Percentiles rank a stretch among this genome's conserved stretches.
Evolutionary conservation across 768 basidiomycete species (phyloP).

Genomic region (Omphalotus guepiniiformis): DNA sequence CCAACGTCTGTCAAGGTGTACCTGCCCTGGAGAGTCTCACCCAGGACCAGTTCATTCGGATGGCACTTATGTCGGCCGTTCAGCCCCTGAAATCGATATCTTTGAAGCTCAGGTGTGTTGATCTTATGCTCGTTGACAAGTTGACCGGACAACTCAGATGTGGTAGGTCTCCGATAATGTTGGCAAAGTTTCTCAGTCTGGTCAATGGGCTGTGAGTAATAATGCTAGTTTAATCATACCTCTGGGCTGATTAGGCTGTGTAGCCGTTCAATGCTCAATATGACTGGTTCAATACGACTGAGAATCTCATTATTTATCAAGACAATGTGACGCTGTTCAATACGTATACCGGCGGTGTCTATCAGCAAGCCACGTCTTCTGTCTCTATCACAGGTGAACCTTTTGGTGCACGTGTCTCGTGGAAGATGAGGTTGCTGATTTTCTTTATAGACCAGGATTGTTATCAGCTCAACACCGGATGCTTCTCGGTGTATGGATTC

Average conservation of each 20-base stretch:
- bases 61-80: slow-evolving; percentile 46
- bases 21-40: slow-evolving; percentile 52
- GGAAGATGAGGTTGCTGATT: slow-evolving; percentile 7
- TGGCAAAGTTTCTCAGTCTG: slow-evolving; percentile 50
- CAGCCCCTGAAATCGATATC: slow-evolving; percentile 57
- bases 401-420: background rate
- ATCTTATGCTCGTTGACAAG: background rate
- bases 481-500: slow-evolving; percentile 78
- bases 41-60: slow-evolving; percentile 46
- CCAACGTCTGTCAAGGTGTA: slow-evolving; percentile 53
- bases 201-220: slow-evolving; percentile 50
- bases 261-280: slow-evolving; percentile 8
- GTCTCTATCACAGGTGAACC: slow-evolving; percentile 51
- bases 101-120: slow-evolving; percentile 45
- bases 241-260: background rate
- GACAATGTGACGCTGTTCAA: slow-evolving; percentile 52
- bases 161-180: background rate
- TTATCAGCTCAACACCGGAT: slow-evolving; percentile 56
- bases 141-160: no score
- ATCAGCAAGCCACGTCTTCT: slow-evolving; percentile 81
- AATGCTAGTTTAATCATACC: slow-evolving; percentile 3
- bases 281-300: background rate
- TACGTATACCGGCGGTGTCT: slow-evolving; percentile 61
- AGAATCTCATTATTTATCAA: slow-evolving; percentile 33
- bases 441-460: slow-evolving; percentile 43